phyloP scores from a whole-genome alignment of 345 rosid genomes.

The Ceriops decandra region DNA sequence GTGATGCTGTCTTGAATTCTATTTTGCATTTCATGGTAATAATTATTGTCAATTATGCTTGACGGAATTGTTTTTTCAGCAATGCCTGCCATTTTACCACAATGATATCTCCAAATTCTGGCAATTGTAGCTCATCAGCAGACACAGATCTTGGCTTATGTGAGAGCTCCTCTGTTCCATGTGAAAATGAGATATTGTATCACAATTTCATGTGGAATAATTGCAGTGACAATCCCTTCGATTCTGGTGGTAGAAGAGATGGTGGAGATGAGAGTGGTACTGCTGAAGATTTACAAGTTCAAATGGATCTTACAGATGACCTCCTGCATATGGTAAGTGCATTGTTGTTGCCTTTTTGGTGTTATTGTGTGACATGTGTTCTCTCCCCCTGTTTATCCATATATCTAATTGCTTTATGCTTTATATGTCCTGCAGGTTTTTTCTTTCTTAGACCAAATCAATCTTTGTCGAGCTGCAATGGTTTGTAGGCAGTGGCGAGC shows the following conservation, averaged over 20 bases:
- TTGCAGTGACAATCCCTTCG: constrained; percentile 39
- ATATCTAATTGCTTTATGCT: not conserved
- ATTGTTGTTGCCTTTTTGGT: not conserved
- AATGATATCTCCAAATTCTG: constrained; percentile 32
- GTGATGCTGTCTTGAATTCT: not conserved
- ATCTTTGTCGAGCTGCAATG: constrained; percentile 83
- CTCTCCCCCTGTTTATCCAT: not conserved
- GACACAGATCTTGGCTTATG: constrained; percentile 34
- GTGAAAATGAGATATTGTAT: constrained; percentile 43
- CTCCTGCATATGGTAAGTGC: constrained; percentile 75
- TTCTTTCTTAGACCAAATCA: constrained; percentile 70
- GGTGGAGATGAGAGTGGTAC: constrained; percentile 41
- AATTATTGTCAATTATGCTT: not conserved
- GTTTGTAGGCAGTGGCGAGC: constrained; percentile 95
- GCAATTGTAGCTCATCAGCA: constrained; percentile 31
- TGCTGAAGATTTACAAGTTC: constrained; percentile 57
- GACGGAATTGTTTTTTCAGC: constrained; percentile 18
- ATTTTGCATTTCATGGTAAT: not conserved
- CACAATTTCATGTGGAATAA: constrained; percentile 61
- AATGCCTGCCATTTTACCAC: constrained; percentile 34
- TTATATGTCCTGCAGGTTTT: constrained; percentile 56
- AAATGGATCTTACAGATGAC: constrained; percentile 93
- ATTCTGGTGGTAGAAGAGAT: constrained; percentile 37
- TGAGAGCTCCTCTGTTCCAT: constrained; percentile 29
- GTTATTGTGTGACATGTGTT: not conserved